Conservation (phyloP, 2,329 filamentous ascomycete genomes). For the Apiospora kogelbergensis region DNA sequence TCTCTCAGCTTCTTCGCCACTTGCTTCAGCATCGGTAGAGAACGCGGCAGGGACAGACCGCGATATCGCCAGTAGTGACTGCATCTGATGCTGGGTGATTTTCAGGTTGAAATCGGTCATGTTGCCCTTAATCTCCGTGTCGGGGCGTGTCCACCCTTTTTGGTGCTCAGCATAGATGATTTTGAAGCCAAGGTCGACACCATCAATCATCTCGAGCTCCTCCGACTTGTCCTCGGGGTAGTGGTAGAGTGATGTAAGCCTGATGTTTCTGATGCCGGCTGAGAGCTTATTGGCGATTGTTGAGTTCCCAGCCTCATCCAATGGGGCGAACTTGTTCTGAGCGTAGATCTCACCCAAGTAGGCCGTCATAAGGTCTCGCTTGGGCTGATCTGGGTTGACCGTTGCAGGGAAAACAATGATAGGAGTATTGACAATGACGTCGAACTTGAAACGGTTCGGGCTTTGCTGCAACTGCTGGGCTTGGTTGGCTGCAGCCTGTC, state of each 20-base stretch:
- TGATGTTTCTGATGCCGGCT: constrained; percentile 88
- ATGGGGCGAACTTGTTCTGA: constrained; percentile 84
- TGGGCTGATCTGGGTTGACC: constrained; percentile 66
- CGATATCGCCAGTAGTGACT: constrained; percentile 84
- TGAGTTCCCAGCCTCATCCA: constrained; percentile 74
- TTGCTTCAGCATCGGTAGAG: constrained; percentile 68
- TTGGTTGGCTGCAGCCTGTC: constrained; percentile 90
- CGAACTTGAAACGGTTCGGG: constrained; percentile 88
- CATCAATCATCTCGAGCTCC: constrained; percentile 94
- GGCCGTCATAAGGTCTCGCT: constrained; percentile 83
- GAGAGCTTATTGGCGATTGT: constrained; percentile 86
- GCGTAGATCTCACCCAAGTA: constrained; percentile 97
- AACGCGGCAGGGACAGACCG: constrained; percentile 88
- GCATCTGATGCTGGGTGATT: constrained; percentile 87
- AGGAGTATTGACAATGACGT: constrained; percentile 89
- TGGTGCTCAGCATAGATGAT: constrained; percentile 90
- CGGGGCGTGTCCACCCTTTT: constrained; percentile 73
- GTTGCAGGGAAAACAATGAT: constrained; percentile 92
- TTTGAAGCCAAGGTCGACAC: constrained; percentile 91
- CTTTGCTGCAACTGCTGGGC: constrained; percentile 91
- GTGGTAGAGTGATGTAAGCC: constrained; percentile 85
- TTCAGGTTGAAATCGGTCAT: constrained; percentile 93
- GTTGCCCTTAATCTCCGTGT: constrained; percentile 85
- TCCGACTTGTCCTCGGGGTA: constrained; percentile 72
- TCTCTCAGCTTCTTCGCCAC: constrained; percentile 71